Base-by-base conservation (phyloP, 192 early-diverging fungal genomes). In the Backusella circina region DNA sequence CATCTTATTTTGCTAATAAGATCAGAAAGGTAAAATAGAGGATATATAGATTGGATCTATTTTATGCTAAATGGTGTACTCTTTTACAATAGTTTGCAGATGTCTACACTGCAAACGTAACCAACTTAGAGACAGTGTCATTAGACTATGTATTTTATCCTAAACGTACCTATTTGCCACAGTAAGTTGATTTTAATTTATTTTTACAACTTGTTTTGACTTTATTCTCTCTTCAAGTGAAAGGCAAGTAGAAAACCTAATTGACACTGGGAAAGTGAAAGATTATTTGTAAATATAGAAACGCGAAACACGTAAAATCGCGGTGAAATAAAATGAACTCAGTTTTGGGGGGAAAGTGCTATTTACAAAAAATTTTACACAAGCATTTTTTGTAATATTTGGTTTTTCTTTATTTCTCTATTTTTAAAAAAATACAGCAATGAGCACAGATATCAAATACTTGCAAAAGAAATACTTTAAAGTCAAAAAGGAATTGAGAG, bases 61-160 rank as follows among this genome's bases (percentile, higher is more conserved):
- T 15, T 41, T 16, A 18, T 47, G 5, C 5, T 47, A 8, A 47
- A 15, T 41, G 10, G 39, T 41, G 13, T 41, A 15, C 3, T n/a
- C n/a, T 1, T 47, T 18, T 47, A 47, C 18, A 47, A 33, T 70
- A 74, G 71, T 82, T 82, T 77, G 73, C 75, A 5, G 75, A 84
- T 74, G 75, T 75, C 2, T 84, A 90, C 26, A 90, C 86, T 5
- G 83, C 89, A 0, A 79, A 87, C 66, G 61, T 90, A 35, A 82
- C 82, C 0, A 89, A 89, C 68, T 71, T 90, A 64, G 81, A 82
- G 23, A 70, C 73, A 21, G 88, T 88, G 65, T 85, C 89, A 3
- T 80, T 82, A 10, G 89, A 90, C 78, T 90, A 84, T 83, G 77
- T 86, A 3, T 90, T 89, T 65, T 90, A 89, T 54, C 89, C 89